Evolutionary conservation across 1,284 basidiomycete genomes (phyloP), one percentile per base, ranked within the genome.

Genomic region (Trametes versicolor): DNA sequence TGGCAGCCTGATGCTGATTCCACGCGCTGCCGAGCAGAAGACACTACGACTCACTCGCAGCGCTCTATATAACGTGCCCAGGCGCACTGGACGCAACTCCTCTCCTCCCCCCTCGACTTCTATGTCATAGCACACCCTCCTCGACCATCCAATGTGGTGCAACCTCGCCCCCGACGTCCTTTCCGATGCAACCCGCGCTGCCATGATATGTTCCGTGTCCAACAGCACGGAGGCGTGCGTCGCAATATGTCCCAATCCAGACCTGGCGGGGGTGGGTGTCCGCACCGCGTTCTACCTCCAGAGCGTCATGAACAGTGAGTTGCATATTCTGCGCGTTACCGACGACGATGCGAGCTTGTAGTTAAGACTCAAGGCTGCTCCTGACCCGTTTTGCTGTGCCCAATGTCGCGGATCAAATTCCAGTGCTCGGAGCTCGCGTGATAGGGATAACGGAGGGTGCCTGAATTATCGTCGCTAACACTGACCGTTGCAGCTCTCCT

Each of bases 231-330:
- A 36, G 1, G 0, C 34, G 7, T 73, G 73, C 55, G 27, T 47
- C 9, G 73, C 71, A 34, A 67, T 76, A 34, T 72, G 71, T 48
- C 70, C 74, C 0, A 76, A 76, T 34, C 60, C 71, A 0, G 75
- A 76, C 59, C 58, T 76, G 5, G 66, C 74, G 0, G 75, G 75
- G 1, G 68, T 76, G 27, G 75, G 75, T 1, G 75, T 76, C 0
- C 60, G 75, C 19, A 62, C 68, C 12, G 75, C 75, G 19, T 75
- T 76, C 64, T 76, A 76, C 56, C 21, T 72, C 4, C 75, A 76
- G 53, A 76, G 75, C 37, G 41, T 72, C 19, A 62, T 75, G 58
- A 75, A 74, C 58, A 70, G 75, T 75, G 62, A 67, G 74, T 70
- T 9, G 21, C n/a, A 3, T 6, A n/a, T 57, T 29, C 21, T 7